Evolutionary conservation across 306 rosid genomes (phyloP).

Genomic region (Cucurbita maxima): DNA sequence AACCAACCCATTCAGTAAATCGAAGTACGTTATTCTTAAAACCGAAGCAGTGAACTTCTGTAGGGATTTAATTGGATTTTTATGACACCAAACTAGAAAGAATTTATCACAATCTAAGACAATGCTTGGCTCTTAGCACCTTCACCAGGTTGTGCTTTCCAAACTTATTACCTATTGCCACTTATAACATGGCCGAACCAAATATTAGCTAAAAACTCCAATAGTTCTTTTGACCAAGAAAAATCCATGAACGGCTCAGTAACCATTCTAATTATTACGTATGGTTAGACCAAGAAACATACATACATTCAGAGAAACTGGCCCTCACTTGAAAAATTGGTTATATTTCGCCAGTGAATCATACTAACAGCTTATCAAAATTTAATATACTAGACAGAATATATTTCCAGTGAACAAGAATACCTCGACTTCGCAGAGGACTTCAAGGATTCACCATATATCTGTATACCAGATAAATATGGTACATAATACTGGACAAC

Average conservation of each 20-base stretch:
- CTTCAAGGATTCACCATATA: constrained; percentile 33
- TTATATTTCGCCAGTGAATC: neutral
- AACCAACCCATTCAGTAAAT: neutral
- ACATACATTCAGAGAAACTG: neutral
- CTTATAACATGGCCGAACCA: neutral
- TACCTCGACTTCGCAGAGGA: constrained; percentile 49
- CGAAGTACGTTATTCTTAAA: neutral
- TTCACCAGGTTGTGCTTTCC: neutral
- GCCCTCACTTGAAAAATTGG: neutral
- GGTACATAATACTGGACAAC: constrained; percentile 84
- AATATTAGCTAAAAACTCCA: neutral
- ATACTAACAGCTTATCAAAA: neutral
- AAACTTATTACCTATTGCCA: neutral
- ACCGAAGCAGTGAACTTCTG: neutral
- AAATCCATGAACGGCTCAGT: neutral
- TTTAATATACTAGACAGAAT: neutral
- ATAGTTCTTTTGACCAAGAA: neutral
- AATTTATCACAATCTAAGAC: neutral
- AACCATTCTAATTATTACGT: neutral
- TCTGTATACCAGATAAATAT: constrained; percentile 75
- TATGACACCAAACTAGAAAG: neutral
- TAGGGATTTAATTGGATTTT: neutral
- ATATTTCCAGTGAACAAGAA: neutral
- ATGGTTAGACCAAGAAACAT: neutral
- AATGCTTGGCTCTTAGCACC: neutral